A percentile compares a stretch with the other conserved stretches of the same genome.
These are phyloP conservation scores for Amanita rimosa DNA, from an alignment of 768 basidiomycete species.

Conservation along the genomic window DNA sequence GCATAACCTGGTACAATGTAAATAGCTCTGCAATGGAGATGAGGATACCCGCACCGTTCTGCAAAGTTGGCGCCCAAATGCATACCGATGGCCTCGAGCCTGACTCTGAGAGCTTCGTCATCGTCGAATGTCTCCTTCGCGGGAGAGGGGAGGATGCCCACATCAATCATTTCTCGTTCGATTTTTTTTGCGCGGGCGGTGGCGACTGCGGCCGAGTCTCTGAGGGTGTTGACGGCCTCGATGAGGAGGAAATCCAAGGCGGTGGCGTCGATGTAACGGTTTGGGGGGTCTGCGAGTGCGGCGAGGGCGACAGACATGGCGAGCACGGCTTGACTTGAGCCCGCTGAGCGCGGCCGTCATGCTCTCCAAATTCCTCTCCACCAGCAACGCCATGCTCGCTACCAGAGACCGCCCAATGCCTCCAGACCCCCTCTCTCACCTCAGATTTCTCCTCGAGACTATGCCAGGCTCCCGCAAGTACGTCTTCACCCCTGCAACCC, in stretches of 20 bases:
- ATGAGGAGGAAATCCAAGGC: conserved; percentile 84
- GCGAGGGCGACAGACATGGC: conserved; percentile 20
- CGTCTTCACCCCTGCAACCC: conserved; percentile 59
- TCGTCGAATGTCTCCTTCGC: conserved; percentile 49
- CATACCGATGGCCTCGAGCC: conserved; percentile 75
- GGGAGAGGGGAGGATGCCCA: conserved; percentile 54
- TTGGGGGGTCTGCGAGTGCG: conserved; percentile 55
- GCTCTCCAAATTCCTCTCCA: conserved; percentile 32
- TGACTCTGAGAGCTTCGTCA: conserved; percentile 54
- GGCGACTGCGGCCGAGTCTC: conserved; percentile 65
- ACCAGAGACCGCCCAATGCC: not conserved
- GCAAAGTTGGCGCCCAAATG: conserved; percentile 82
- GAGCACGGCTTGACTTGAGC: not conserved
- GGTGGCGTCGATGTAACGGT: conserved; percentile 49
- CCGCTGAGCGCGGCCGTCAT: not conserved
- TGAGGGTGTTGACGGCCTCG: conserved; percentile 64
- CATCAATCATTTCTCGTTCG: conserved; percentile 72
- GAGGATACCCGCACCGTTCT: conserved; percentile 50
- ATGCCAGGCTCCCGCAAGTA: conserved; percentile 76
- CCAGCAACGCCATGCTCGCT: not conserved
- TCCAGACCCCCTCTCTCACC: conserved; percentile 58
- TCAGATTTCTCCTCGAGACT: conserved; percentile 68
- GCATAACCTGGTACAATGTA: conserved; percentile 42
- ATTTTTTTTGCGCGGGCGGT: conserved; percentile 52
- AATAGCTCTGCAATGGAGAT: not conserved